phyloP scores from a whole-genome alignment of 768 basidiomycete genomes.

The Pulveroboletus frians region DNA sequence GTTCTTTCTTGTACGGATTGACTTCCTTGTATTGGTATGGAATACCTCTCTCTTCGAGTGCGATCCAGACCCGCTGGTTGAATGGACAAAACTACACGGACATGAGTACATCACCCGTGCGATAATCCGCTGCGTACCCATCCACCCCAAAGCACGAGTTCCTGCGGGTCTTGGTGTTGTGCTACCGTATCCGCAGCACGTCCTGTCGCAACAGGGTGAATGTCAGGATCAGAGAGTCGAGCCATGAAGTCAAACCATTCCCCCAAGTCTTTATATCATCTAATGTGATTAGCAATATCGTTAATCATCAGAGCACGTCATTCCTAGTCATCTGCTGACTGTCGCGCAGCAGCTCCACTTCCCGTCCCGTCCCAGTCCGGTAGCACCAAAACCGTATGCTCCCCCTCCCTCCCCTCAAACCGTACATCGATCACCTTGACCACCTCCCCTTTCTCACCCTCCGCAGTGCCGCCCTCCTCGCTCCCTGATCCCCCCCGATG shows the following conservation, averaged over 20 bases:
- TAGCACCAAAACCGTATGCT: constrained; percentile 15
- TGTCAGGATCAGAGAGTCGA: constrained; percentile 43
- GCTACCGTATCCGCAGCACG: constrained; percentile 47
- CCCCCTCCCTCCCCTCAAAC: constrained; percentile 31
- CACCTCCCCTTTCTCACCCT: constrained; percentile 30
- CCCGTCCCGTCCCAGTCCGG: no score
- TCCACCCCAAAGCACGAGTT: constrained; percentile 54
- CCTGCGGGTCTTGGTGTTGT: constrained; percentile 47
- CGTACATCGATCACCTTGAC: constrained; percentile 53
- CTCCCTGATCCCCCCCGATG: constrained; percentile 37
- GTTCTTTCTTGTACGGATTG: constrained; percentile 67
- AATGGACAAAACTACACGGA: constrained; percentile 47
- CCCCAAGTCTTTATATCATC: no score
- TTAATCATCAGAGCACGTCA: no score
- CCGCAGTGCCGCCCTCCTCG: constrained; percentile 22
- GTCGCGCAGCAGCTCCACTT: no score
- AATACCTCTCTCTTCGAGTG: constrained; percentile 60
- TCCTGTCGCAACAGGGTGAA: constrained; percentile 56
- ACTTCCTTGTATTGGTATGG: constrained; percentile 65
- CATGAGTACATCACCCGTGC: background rate
- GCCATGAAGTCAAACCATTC: no score
- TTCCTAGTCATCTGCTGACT: no score
- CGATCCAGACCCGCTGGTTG: constrained; percentile 60
- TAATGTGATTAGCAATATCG: no score
- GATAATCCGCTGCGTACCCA: constrained; percentile 38